These are phyloP conservation scores for Amanita rimosa DNA, from an alignment of 768 basidiomycete genomes.

Conservation along the genomic window DNA sequence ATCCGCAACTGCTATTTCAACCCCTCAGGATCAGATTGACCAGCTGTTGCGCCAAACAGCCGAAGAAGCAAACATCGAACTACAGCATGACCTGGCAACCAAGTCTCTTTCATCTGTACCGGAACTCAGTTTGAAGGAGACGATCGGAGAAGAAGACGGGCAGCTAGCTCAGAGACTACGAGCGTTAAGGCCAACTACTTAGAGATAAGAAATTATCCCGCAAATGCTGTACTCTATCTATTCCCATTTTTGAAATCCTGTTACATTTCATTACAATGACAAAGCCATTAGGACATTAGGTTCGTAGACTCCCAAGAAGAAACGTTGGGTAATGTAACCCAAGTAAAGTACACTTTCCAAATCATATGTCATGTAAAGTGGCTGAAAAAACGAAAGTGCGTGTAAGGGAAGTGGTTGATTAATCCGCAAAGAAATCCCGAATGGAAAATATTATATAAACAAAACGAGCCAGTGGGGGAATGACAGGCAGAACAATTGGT, in stretches of 20 bases:
- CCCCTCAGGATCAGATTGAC: constrained; percentile 97
- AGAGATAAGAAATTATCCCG: neutral
- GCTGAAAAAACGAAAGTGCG: neutral
- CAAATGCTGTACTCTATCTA: neutral
- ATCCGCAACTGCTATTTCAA: constrained; percentile 82
- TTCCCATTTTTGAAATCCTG: neutral
- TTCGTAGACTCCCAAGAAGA: neutral
- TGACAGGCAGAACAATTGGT: neutral
- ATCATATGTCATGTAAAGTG: neutral
- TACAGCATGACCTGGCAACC: constrained; percentile 79
- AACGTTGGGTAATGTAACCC: neutral
- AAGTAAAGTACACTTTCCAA: neutral
- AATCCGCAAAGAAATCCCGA: neutral
- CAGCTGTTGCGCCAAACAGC: constrained; percentile 85
- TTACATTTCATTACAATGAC: constrained; percentile 5
- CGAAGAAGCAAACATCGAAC: constrained; percentile 92
- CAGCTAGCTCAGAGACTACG: constrained; percentile 80
- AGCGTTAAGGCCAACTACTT: constrained; percentile 65
- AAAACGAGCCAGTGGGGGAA: neutral
- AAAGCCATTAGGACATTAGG: constrained; percentile 1
- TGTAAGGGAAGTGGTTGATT: neutral
- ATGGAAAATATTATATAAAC: neutral
- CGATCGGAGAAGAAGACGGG: constrained; percentile 63
- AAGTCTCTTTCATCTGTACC: constrained; percentile 51
- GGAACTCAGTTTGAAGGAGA: constrained; percentile 40